Conservation (phyloP, 2,329 filamentous ascomycete species). For the Akanthomyces muscarius region DNA sequence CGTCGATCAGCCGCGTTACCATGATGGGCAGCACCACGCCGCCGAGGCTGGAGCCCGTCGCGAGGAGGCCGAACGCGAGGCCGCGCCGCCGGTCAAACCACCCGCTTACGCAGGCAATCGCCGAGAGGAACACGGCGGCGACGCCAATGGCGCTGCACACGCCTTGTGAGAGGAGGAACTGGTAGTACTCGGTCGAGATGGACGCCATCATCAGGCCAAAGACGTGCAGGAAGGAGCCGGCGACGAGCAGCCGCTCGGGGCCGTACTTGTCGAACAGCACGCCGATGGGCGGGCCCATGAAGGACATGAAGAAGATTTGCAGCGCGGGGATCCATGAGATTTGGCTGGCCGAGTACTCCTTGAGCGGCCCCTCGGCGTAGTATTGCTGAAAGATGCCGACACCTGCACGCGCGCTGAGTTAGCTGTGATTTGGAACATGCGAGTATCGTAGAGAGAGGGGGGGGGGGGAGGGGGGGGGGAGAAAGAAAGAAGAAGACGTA, state of each 20-base stretch:
- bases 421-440: neutral
- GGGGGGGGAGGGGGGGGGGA: no score
- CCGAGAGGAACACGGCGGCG: conserved; percentile 25
- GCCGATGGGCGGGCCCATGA: conserved; percentile 52
- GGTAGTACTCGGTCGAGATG: conserved; percentile 35
- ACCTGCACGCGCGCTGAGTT: conserved; percentile 18
- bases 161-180: conserved; percentile 33
- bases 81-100: conserved; percentile 27
- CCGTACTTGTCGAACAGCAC: conserved; percentile 58
- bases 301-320: conserved; percentile 46
- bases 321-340: conserved; percentile 54
- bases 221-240: conserved; percentile 49
- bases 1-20: conserved; percentile 26
- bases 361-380: conserved; percentile 44
- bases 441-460: neutral
- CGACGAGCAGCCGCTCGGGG: conserved; percentile 47
- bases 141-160: conserved; percentile 30
- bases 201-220: conserved; percentile 58
- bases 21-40: conserved; percentile 35
- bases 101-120: conserved; percentile 24
- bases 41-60: conserved; percentile 29
- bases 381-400: conserved; percentile 51
- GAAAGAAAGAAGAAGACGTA: conserved; percentile 17
- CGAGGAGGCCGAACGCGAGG: conserved; percentile 26
- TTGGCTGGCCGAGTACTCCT: conserved; percentile 43